phyloP scores from a whole-genome alignment of 352 stramenopile species.

The Blastocystis sp. region DNA sequence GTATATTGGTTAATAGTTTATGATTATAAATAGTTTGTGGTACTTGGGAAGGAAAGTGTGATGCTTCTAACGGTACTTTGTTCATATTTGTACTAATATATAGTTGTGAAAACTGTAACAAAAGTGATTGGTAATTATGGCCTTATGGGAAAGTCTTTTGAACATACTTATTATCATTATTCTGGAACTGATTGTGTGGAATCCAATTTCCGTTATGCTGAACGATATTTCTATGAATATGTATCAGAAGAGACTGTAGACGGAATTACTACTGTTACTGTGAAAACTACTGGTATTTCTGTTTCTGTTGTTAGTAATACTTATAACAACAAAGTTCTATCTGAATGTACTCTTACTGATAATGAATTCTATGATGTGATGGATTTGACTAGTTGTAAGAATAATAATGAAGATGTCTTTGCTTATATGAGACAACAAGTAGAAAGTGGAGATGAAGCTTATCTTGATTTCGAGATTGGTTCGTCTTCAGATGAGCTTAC shows the following conservation, averaged over 20 bases:
- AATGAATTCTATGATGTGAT: constrained; percentile 21
- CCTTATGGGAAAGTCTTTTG: constrained; percentile 25
- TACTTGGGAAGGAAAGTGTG: constrained; percentile 4
- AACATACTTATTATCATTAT: not conserved
- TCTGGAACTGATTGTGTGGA: constrained; percentile 21
- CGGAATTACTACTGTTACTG: not conserved
- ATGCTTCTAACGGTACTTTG: not conserved
- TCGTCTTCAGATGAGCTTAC: not conserved
- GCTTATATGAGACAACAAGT: not conserved
- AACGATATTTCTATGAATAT: constrained; percentile 5
- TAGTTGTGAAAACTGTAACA: not conserved
- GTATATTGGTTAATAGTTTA: not conserved
- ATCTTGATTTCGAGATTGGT: not conserved
- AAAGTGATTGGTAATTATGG: constrained; percentile 45
- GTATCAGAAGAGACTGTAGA: not conserved
- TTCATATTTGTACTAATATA: not conserved
- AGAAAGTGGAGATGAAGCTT: not conserved
- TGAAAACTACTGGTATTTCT: not conserved
- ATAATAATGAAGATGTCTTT: not conserved
- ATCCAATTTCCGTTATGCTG: not conserved
- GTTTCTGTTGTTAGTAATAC: not conserved
- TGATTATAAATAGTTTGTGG: constrained; percentile 39
- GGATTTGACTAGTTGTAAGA: not conserved
- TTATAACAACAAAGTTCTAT: not conserved
- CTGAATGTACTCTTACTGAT: not conserved